Evolutionary conservation across 371 early-diverging fungal species (phyloP).

Genomic region (Syncephalastrum sp.): DNA sequence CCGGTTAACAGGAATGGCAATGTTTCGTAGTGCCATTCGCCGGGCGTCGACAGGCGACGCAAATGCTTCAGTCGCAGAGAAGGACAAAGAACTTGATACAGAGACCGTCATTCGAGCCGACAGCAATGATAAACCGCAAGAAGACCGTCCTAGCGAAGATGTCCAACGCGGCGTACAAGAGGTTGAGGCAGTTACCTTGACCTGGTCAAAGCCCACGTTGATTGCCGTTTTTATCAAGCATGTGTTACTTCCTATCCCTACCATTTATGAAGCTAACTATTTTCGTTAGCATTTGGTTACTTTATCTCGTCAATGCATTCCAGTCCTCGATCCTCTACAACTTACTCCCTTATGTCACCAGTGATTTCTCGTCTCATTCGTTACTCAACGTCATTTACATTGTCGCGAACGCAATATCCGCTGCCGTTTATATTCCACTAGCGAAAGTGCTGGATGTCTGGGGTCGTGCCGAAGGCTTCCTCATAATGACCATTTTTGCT

Average conservation of each 20-base stretch:
- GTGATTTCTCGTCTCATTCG: constrained; percentile 18
- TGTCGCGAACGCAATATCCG: constrained; percentile 19
- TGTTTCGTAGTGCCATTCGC: neutral
- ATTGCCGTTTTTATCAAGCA: constrained; percentile 15
- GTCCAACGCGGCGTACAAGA: constrained; percentile 14
- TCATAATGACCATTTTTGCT: constrained; percentile 16
- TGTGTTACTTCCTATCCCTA: neutral
- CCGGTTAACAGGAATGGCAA: neutral
- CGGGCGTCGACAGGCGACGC: neutral
- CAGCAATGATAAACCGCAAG: constrained; percentile 3
- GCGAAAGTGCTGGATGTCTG: constrained; percentile 21
- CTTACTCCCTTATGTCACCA: constrained; percentile 19
- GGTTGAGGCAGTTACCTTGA: constrained; percentile 16
- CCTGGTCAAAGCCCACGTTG: constrained; percentile 14
- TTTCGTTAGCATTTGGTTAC: constrained; percentile 17
- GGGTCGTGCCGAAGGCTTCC: constrained; percentile 23
- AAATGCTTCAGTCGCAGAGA: constrained; percentile 9
- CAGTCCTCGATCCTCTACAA: constrained; percentile 18
- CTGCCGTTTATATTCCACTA: constrained; percentile 16
- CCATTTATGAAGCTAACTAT: neutral
- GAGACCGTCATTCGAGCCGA: constrained; percentile 4
- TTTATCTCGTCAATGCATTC: constrained; percentile 18
- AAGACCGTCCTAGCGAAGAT: constrained; percentile 5
- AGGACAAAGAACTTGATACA: constrained; percentile 12
- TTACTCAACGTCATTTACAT: constrained; percentile 20